These are phyloP conservation scores for Pelargonium fulgidum DNA, from an alignment of 441 rosid species.

Conservation along the genomic window DNA sequence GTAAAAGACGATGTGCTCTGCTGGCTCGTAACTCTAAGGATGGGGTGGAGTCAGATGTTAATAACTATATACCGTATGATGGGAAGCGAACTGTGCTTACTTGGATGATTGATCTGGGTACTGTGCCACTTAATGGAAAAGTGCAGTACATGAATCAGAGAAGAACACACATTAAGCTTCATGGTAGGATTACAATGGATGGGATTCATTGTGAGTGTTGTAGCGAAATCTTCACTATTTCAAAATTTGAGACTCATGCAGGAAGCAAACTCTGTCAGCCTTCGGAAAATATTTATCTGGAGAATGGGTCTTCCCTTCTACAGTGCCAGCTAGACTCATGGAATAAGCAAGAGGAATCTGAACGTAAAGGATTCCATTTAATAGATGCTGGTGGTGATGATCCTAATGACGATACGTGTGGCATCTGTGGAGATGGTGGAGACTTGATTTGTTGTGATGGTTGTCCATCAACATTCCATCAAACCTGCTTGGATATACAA, in stretches of 20 bases:
- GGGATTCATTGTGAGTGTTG: slow-evolving; percentile 88
- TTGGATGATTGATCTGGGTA: slow-evolving; percentile 79
- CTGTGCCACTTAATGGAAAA: slow-evolving; percentile 49
- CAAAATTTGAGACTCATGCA: slow-evolving; percentile 62
- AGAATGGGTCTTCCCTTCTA: slow-evolving; percentile 59
- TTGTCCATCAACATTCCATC: slow-evolving; percentile 97
- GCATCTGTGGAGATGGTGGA: slow-evolving; percentile 98
- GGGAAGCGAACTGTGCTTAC: slow-evolving; percentile 72
- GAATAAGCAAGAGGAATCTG: slow-evolving; percentile 57
- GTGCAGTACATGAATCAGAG: slow-evolving; percentile 46
- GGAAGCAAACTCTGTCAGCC: slow-evolving; percentile 48
- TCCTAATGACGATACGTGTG: slow-evolving; percentile 95
- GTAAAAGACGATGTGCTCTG: slow-evolving; percentile 50
- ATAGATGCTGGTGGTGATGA: slow-evolving; percentile 65
- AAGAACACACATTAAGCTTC: slow-evolving; percentile 30
- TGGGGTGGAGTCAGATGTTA: slow-evolving; percentile 35
- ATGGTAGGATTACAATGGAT: slow-evolving; percentile 49
- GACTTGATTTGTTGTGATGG: slow-evolving; percentile 83
- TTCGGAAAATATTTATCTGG: slow-evolving; percentile 52
- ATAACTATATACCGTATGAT: slow-evolving; percentile 55
- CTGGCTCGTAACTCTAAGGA: slow-evolving; percentile 59
- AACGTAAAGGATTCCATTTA: slow-evolving; percentile 47
- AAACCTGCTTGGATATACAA: slow-evolving; percentile 67
- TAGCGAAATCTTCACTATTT: slow-evolving; percentile 36
- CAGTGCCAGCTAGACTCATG: slow-evolving; percentile 67